Base-by-base conservation (phyloP, 2,329 filamentous ascomycete species). In the Colletotrichum caudatum region DNA sequence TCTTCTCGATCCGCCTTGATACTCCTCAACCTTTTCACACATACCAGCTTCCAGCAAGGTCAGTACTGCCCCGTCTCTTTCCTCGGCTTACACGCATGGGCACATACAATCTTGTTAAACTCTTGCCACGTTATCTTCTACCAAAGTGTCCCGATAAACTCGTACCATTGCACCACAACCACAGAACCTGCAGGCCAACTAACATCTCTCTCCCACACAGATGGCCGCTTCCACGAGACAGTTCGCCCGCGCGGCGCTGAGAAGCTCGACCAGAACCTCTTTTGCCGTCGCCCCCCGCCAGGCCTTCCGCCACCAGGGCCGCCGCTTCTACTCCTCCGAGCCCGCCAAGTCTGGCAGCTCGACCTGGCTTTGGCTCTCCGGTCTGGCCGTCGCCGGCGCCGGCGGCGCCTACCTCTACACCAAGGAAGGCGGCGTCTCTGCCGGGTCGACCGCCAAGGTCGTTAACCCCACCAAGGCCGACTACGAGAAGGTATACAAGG, bases 401-500 rank as follows among this genome's bases (percentile, higher is more conserved):
- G 92, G 88, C 77, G 91, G 87, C 75, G 91, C 87, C 71, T 93
- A 87, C 81, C 92, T 88, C 80, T 90, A 88, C 82, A 91, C 91
- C 81, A 87, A 84, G 76, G 85, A 89, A 80, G 86, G 87, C 77
- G 84, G 84, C 68, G 81, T 82, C 71, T 82, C 81, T 20, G 80
- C 83, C 76, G 82, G 84, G 71, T 79, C 84, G 71, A 83, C 83
- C 76, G 84, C 86, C 46, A 76, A 85, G 80, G 89, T 88, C 79
- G 80, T 89, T 76, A 89, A 85, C 63, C 94, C 94, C 73, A 92
- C 89, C 78, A 90, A 92, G 83, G 91, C 92, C 77, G 94, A 99
- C 84, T 98, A 97, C 87, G 94, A 98, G 87, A 92, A 93, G 83
- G 94, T 98, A 65, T 98, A 98, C 86, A 89, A 98, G 81, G 92